Conservation (phyloP, 2,329 filamentous ascomycete genomes). For the Aspergillus tamarii region DNA sequence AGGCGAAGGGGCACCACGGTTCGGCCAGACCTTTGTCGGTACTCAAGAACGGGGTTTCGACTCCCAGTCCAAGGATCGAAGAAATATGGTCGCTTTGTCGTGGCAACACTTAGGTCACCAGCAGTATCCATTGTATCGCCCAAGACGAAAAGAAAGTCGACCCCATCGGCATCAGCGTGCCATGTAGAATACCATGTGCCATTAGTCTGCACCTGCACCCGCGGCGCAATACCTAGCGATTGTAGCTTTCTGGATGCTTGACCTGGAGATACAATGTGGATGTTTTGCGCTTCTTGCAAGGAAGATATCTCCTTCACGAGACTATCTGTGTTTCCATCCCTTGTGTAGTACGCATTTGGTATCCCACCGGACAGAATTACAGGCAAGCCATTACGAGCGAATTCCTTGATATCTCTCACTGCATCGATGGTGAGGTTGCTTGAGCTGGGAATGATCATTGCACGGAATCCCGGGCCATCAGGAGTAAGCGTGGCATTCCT, state of each 20-base stretch:
- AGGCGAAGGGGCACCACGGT: constrained; percentile 42
- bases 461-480: constrained; percentile 28
- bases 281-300: constrained; percentile 35
- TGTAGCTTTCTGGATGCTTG: constrained; percentile 36
- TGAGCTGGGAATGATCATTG: constrained; percentile 19
- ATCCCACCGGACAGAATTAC: constrained; percentile 39
- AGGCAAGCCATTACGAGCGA: constrained; percentile 33
- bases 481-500: constrained; percentile 33
- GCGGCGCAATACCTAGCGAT: constrained; percentile 36
- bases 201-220: constrained; percentile 28
- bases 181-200: constrained; percentile 35
- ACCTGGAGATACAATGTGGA: constrained; percentile 35
- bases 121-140: not conserved
- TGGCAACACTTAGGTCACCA: constrained; percentile 34
- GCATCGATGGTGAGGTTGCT: constrained; percentile 19
- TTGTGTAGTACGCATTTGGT: constrained; percentile 5
- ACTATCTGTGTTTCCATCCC: constrained; percentile 33
- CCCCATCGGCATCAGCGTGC: not conserved
- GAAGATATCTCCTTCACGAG: constrained; percentile 28
- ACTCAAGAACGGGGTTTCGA: constrained; percentile 35
- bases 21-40: constrained; percentile 29
- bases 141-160: constrained; percentile 9
- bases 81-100: constrained; percentile 38
- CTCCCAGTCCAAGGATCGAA: constrained; percentile 51
- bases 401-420: constrained; percentile 17